Evolutionary conservation across 2,329 filamentous ascomycete genomes (phyloP).

Genomic region (Aspergillus sp.): DNA sequence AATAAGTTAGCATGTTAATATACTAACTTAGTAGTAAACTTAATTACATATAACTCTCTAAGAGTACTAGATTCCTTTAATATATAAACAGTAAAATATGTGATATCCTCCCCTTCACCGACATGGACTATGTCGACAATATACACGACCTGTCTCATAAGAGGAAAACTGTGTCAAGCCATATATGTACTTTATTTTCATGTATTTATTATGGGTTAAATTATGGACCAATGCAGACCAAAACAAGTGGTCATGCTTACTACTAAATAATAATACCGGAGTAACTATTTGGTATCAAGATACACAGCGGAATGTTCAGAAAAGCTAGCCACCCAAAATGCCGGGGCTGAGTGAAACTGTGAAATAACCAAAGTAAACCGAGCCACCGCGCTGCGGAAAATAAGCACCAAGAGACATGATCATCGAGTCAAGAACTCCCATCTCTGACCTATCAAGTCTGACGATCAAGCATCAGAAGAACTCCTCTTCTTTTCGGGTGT

Average conservation of each 20-base stretch:
- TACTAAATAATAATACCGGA: slow-evolving; percentile 2
- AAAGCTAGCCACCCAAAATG: not conserved
- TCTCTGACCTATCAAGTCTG: not conserved
- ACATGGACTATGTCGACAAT: no score
- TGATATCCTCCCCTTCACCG: no score
- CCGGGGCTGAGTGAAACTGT: slow-evolving; percentile 1
- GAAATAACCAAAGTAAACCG: not conserved
- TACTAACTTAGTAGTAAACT: not conserved
- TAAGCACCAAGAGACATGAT: not conserved
- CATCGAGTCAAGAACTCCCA: slow-evolving; percentile 4
- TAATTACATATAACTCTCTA: not conserved
- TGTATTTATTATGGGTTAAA: not conserved
- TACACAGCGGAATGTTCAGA: not conserved
- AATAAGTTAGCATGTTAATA: not conserved
- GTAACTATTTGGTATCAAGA: slow-evolving; percentile 2
- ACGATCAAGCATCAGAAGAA: not conserved
- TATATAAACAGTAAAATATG: no score
- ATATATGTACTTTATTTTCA: no score
- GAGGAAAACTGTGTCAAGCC: no score
- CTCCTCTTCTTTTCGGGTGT: slow-evolving; percentile 1
- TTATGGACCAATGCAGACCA: not conserved
- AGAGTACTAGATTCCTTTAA: no score
- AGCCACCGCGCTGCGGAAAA: not conserved
- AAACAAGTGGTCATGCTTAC: not conserved
- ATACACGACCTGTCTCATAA: no score